A percentile compares a stretch with the other conserved stretches of the same genome.
Evolutionary conservation across 495 filamentous ascomycete genomes (phyloP).

Genomic region (Penicillium roqueforti): DNA sequence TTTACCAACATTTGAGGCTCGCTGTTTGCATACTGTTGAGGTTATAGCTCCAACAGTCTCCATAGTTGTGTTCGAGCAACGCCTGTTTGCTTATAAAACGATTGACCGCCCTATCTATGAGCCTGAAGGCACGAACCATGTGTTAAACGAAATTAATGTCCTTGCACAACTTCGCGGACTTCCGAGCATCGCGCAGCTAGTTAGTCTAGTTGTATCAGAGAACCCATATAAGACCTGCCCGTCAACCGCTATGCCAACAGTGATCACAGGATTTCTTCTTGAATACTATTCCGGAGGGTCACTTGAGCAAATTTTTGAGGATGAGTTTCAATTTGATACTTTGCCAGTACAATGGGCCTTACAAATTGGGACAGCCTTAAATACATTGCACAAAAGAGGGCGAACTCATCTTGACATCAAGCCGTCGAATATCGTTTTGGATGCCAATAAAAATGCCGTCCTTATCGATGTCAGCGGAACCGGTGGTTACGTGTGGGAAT

Average conservation of each 20-base stretch:
- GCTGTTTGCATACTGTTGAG: conserved; percentile 2
- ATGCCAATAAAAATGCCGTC: conserved; percentile 15
- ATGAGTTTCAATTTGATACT: conserved; percentile 2
- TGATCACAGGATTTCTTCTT: conserved; percentile 19
- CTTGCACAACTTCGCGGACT: conserved; percentile 15
- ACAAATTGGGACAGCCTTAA: conserved; percentile 12
- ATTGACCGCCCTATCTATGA: conserved; percentile 16
- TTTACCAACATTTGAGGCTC: conserved; percentile 12
- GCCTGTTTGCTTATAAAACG: conserved; percentile 12
- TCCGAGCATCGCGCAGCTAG: conserved; percentile 16
- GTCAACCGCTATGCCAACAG: background rate
- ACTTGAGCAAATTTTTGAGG: conserved; percentile 9
- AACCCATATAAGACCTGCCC: conserved; percentile 16
- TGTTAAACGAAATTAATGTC: conserved; percentile 13
- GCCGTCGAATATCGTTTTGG: conserved; percentile 21
- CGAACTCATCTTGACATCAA: conserved; percentile 25
- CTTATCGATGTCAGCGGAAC: conserved; percentile 21
- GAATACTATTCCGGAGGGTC: conserved; percentile 19
- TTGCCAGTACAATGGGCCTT: conserved; percentile 15
- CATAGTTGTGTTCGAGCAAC: conserved; percentile 4
- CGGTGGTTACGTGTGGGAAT: conserved; percentile 19
- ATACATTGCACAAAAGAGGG: conserved; percentile 4
- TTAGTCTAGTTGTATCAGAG: conserved; percentile 16
- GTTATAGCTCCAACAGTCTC: conserved; percentile 13
- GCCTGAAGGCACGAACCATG: conserved; percentile 11